phyloP scores from a whole-genome alignment of 768 basidiomycete genomes.

The Kwoniella europaea region DNA sequence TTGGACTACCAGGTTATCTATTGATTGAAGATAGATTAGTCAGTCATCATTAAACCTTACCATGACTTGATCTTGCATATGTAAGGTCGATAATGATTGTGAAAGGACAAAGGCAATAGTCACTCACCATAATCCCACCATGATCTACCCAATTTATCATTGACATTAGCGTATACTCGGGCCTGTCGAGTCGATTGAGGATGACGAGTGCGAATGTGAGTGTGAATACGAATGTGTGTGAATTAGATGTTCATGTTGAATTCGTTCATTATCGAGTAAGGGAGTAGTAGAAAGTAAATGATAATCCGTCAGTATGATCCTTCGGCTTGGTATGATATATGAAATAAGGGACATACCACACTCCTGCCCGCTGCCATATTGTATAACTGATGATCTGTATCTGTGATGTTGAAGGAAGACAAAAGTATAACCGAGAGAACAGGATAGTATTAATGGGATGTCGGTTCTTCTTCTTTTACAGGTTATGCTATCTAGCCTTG shows the following conservation, averaged over 20 bases:
- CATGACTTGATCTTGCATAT: no score
- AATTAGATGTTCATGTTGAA: background rate
- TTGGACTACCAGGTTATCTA: constrained; percentile 88
- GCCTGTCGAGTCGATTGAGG: constrained; percentile 32
- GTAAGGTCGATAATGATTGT: background rate
- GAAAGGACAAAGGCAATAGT: constrained; percentile 15
- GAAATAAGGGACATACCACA: constrained; percentile 11
- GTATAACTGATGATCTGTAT: background rate
- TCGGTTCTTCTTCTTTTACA: background rate
- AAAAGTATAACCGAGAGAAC: no score
- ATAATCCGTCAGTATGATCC: background rate
- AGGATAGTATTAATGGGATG: background rate
- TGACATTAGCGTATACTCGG: constrained; percentile 79
- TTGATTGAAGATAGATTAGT: background rate
- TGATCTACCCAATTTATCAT: constrained; percentile 79
- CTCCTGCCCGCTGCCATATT: constrained; percentile 23
- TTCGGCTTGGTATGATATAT: background rate
- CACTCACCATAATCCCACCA: constrained; percentile 93
- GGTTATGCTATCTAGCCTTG: no score
- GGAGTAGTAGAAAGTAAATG: background rate
- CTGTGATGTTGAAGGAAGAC: background rate
- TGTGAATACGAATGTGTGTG: constrained; percentile 6
- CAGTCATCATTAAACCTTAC: no score
- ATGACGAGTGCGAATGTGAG: background rate
- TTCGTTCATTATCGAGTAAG: background rate